Conservation (phyloP, 2,329 filamentous ascomycete species). For the Cladosporium velox region DNA sequence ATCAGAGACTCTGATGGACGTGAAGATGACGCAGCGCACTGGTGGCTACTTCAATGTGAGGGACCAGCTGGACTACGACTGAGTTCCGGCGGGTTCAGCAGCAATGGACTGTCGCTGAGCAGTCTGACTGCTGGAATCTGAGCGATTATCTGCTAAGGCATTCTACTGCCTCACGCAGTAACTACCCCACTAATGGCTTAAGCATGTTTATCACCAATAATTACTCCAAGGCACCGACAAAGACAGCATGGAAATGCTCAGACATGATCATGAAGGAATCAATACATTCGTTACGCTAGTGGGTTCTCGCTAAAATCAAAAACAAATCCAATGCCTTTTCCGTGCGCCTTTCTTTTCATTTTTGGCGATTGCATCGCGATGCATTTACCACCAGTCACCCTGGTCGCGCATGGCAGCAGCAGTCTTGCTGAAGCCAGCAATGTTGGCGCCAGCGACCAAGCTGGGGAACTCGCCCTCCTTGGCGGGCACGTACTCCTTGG, state of each 20-base stretch:
- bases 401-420: conserved; percentile 92
- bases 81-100: neutral
- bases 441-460: conserved; percentile 91
- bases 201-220: neutral
- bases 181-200: neutral
- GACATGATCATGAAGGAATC: conserved; percentile 8
- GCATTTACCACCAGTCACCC: conserved; percentile 77
- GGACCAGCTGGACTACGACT: conserved; percentile 32
- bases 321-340: conserved; percentile 4
- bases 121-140: neutral
- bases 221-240: neutral
- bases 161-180: neutral
- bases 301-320: conserved; percentile 17
- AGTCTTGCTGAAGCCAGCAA: conserved; percentile 97
- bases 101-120: neutral
- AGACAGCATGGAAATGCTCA: neutral
- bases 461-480: conserved; percentile 83
- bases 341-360: neutral
- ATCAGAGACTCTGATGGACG: conserved; percentile 26
- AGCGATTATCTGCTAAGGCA: neutral
- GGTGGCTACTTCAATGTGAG: conserved; percentile 38
- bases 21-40: conserved; percentile 24
- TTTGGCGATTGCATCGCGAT: neutral
- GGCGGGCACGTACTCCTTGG: conserved; percentile 80
- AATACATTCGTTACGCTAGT: conserved; percentile 20